A percentile compares a stretch with the other conserved stretches of the same genome.
These are phyloP conservation scores for Linum lewisii DNA, from an alignment of 345 rosid genomes.

Conservation along the genomic window DNA sequence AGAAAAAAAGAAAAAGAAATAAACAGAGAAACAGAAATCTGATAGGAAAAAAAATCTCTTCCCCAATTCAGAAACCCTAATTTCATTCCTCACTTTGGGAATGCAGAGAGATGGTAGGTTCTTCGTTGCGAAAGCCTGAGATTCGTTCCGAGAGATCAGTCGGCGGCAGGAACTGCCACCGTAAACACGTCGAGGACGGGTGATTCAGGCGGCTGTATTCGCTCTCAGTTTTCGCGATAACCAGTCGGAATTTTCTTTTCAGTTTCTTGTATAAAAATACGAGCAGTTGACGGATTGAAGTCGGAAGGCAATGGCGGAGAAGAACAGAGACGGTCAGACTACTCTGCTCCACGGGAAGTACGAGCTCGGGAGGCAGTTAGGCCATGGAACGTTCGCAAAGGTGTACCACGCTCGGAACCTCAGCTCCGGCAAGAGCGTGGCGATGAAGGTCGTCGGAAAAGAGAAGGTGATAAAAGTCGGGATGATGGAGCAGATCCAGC, in stretches of 20 bases:
- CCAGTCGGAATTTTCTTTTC: not conserved
- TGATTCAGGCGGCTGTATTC: constrained; percentile 26
- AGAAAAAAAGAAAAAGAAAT: not conserved
- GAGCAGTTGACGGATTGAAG: not conserved
- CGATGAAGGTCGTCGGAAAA: constrained; percentile 83
- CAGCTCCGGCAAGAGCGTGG: constrained; percentile 50
- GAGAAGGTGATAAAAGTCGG: constrained; percentile 79
- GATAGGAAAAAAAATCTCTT: not conserved
- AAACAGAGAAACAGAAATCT: not conserved
- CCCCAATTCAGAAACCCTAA: not conserved
- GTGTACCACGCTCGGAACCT: constrained; percentile 67
- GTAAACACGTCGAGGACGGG: constrained; percentile 97
- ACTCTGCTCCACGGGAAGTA: constrained; percentile 64
- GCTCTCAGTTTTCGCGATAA: not conserved
- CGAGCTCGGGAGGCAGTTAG: constrained; percentile 76
- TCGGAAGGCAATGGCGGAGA: constrained; percentile 14
- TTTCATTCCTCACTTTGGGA: constrained; percentile 28
- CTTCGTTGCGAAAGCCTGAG: constrained; percentile 38
- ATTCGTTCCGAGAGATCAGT: constrained; percentile 33
- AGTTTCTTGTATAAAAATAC: not conserved
- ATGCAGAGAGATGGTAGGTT: constrained; percentile 68
- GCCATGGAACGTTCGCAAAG: constrained; percentile 87
- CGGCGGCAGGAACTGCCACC: constrained; percentile 87
- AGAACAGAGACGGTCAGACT: constrained; percentile 13
- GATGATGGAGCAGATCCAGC: constrained; percentile 80